A percentile compares a stretch with the other conserved stretches of the same genome.
phyloP scores from a whole-genome alignment of 345 rosid genomes.

The Excoecaria agallocha region DNA sequence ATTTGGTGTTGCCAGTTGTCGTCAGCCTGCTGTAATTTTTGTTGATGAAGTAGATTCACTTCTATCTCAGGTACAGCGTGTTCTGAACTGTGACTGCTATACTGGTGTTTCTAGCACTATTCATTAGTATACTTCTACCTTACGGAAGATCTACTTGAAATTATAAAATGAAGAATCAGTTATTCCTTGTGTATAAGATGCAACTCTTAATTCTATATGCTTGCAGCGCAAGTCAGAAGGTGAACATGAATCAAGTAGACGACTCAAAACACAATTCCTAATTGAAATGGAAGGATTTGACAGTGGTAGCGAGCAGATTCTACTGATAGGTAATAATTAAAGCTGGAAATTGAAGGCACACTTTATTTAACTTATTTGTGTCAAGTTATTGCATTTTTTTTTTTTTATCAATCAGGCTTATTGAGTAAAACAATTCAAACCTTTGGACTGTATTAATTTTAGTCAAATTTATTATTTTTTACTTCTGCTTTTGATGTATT shows the following conservation, averaged over 20 bases:
- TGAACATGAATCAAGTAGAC: conserved; percentile 95
- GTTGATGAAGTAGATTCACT: conserved; percentile 98
- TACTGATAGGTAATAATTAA: conserved; percentile 74
- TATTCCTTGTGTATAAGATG: conserved; percentile 2
- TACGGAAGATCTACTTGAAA: neutral
- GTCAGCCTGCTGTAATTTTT: conserved; percentile 98
- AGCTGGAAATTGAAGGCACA: conserved; percentile 2
- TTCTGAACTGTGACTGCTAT: conserved; percentile 14
- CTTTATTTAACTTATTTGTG: neutral
- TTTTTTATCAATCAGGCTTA: neutral
- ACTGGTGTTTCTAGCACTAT: neutral
- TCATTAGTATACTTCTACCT: neutral
- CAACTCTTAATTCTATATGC: conserved; percentile 16
- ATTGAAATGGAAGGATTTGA: conserved; percentile 99
- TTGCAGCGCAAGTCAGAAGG: conserved; percentile 97
- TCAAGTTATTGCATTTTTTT: neutral
- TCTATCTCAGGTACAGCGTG: conserved; percentile 73
- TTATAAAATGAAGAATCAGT: neutral
- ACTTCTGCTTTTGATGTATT: neutral
- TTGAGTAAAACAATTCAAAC: neutral
- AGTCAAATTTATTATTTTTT: neutral
- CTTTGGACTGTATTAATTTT: neutral
- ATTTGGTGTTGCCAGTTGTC: conserved; percentile 97
- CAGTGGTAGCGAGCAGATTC: conserved; percentile 80
- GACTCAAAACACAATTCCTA: conserved; percentile 91